phyloP scores from a whole-genome alignment of 2,329 filamentous ascomycete species.

The Ascochyta pisi region DNA sequence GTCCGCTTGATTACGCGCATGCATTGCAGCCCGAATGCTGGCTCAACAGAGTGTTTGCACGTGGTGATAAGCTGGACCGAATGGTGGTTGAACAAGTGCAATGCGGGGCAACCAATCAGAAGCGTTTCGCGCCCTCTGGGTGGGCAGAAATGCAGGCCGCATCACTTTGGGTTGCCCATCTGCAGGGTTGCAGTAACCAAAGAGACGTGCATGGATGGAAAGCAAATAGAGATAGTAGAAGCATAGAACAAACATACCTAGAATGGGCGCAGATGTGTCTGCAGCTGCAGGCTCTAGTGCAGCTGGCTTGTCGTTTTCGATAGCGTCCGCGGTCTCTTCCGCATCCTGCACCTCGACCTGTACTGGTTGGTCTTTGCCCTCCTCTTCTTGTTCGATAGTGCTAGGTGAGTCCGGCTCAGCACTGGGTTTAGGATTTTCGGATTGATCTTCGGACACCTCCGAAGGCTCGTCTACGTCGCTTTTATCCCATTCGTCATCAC shows the following conservation, averaged over 20 bases:
- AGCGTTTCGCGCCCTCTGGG: background rate
- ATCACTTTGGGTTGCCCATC: background rate
- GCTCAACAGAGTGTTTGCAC: constrained; percentile 27
- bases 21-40: constrained; percentile 35
- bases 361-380: background rate
- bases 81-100: constrained; percentile 20
- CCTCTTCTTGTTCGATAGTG: background rate
- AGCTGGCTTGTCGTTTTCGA: constrained; percentile 6
- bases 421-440: background rate
- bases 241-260: constrained; percentile 28
- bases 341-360: background rate
- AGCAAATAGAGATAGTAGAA: no score
- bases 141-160: constrained; percentile 18
- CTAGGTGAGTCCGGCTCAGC: background rate
- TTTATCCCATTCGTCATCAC: constrained; percentile 67
- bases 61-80: constrained; percentile 37
- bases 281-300: constrained; percentile 9
- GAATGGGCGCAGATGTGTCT: background rate
- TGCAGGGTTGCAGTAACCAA: background rate
- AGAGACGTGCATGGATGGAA: background rate
- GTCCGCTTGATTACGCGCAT: constrained; percentile 27
- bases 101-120: constrained; percentile 13
- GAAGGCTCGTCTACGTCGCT: constrained; percentile 44
- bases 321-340: background rate
- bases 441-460: background rate